Evolutionary conservation across 768 basidiomycete genomes (phyloP), one percentile per base, ranked within the genome.

Genomic region (Lentinula lateritia): DNA sequence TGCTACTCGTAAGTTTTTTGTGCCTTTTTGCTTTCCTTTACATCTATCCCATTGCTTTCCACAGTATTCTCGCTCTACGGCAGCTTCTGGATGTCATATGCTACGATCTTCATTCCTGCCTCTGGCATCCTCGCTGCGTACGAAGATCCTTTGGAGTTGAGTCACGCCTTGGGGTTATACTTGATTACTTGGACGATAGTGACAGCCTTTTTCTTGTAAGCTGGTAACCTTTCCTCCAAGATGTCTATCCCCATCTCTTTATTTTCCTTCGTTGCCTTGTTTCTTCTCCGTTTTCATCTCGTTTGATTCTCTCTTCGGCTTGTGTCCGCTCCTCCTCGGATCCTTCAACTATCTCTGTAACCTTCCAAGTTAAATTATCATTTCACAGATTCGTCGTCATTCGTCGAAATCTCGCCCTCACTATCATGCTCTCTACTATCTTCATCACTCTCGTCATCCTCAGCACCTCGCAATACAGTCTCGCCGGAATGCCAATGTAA

Each of bases 11-110:
- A 50, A 62, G 81, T 76, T n/a, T n/a, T 9, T 39, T 6, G 34
- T 42, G 34, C 20, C 41, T 38, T 43, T 36, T 34, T 54, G 50
- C 10, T 12, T 36, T 56, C 56, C 36, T 23, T 41, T 61, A 46
- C 45, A 13, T 39, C 6, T 39, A 39, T 39, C n/a, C 10, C 41
- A 88, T 90, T 85, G 0, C 90, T 92, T 74, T 75, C 87, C n/a
- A 18, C 32, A 88, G 90, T 85, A 0, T 90, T 92, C 75, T 75
- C 87, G 1, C 84, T 83, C 1, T 92, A 87, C 62, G 90, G 90
- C 35, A 83, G 81, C 0, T 92, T 92, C 76, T 92, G 90, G 90
- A 76, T 92, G 78, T 90, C 90, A 2, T 91, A 83, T 58, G 88
- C 83, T 5, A 77, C 82, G 0, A 84, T 92, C 61, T 77, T 86